These are phyloP conservation scores for Astraeus odoratus DNA, from an alignment of 768 basidiomycete genomes.

Conservation along the genomic window DNA sequence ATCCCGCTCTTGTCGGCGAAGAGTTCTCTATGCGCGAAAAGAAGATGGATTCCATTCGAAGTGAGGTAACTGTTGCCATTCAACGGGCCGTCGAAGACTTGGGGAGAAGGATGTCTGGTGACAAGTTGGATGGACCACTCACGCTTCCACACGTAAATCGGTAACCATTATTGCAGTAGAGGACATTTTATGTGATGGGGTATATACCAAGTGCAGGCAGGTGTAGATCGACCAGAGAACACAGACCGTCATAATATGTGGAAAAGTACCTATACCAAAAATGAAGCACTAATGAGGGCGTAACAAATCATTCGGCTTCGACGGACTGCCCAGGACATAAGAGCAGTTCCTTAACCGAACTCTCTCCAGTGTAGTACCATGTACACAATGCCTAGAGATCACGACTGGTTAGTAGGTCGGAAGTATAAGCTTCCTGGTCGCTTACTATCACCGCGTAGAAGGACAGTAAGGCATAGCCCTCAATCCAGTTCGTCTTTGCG, in stretches of 20 bases:
- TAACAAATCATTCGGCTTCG: slow-evolving; percentile 5
- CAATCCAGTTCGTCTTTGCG: slow-evolving; percentile 74
- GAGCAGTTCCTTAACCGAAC: slow-evolving; percentile 44
- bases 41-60: slow-evolving; percentile 37
- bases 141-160: neutral
- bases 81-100: slow-evolving; percentile 48
- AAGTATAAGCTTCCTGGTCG: slow-evolving; percentile 1
- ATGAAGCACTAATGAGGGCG: slow-evolving; percentile 18
- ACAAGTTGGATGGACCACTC: slow-evolving; percentile 18
- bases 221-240: too few relatives aligned
- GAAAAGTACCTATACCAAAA: too few relatives aligned
- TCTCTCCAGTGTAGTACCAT: slow-evolving; percentile 62
- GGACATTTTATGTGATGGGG: neutral
- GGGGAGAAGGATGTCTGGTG: slow-evolving; percentile 44
- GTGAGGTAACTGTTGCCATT: slow-evolving; percentile 47
- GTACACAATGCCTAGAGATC: slow-evolving; percentile 46
- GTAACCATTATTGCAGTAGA: neutral
- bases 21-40: slow-evolving; percentile 4
- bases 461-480: slow-evolving; percentile 58
- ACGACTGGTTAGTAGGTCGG: neutral
- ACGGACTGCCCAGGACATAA: slow-evolving; percentile 22
- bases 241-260: too few relatives aligned
- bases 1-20: neutral
- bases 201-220: too few relatives aligned
- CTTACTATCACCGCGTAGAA: slow-evolving; percentile 65